These are phyloP conservation scores for Cladosporium colombiae DNA, from an alignment of 2,329 filamentous ascomycete genomes.

Conservation along the genomic window DNA sequence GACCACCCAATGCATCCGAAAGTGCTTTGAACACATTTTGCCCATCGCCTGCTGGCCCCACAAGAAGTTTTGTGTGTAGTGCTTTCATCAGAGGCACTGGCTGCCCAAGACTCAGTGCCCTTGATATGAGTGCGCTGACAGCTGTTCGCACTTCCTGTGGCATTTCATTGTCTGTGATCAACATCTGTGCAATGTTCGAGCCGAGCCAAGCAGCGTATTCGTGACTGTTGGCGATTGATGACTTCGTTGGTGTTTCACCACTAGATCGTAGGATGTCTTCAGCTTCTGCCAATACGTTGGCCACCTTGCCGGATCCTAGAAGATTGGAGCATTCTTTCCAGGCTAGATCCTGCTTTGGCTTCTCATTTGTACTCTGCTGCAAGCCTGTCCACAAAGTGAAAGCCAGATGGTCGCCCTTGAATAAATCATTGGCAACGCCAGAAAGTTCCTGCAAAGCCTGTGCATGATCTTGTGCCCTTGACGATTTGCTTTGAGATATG, in stretches of 20 bases:
- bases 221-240: conserved; percentile 66
- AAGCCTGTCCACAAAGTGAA: conserved; percentile 50
- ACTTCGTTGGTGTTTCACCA: conserved; percentile 49
- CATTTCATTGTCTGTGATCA: conserved; percentile 62
- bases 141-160: background rate
- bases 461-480: background rate
- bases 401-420: conserved; percentile 49
- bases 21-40: background rate
- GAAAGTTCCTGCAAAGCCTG: conserved; percentile 41
- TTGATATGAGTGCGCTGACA: conserved; percentile 46
- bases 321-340: conserved; percentile 66
- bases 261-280: conserved; percentile 48
- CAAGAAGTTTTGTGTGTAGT: conserved; percentile 11
- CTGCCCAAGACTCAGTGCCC: conserved; percentile 71
- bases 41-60: background rate
- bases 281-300: conserved; percentile 62
- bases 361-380: conserved; percentile 40
- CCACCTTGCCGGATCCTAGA: conserved; percentile 60
- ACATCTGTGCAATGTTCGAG: conserved; percentile 54
- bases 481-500: background rate
- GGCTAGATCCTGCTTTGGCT: conserved; percentile 52
- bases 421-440: conserved; percentile 43
- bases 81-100: conserved; percentile 35
- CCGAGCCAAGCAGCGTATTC: conserved; percentile 73
- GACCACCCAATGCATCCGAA: background rate